A percentile compares a stretch with the other conserved stretches of the same genome.
These are phyloP conservation scores for Lanmaoa rubissima DNA, from an alignment of 768 basidiomycete genomes.

Conservation along the genomic window DNA sequence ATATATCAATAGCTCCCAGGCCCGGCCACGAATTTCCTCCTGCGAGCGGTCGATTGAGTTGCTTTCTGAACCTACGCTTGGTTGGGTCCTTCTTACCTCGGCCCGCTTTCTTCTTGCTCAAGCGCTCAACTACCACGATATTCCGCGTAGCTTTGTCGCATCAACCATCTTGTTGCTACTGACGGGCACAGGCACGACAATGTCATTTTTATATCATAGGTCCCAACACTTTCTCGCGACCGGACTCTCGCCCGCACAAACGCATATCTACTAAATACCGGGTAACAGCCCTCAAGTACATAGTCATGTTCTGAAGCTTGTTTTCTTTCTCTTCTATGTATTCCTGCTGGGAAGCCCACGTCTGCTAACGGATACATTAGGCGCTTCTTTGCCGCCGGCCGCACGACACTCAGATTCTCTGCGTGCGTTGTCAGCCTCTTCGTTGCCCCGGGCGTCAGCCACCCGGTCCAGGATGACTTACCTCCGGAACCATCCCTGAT, in stretches of 20 bases:
- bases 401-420: background rate
- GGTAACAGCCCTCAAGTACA: background rate
- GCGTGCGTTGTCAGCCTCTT: constrained; percentile 9
- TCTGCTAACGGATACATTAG: too few species aligned
- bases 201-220: background rate
- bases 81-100: background rate
- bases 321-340: background rate
- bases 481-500: background rate
- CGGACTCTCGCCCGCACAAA: background rate
- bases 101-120: too few species aligned
- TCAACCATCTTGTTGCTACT: background rate
- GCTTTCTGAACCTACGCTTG: background rate
- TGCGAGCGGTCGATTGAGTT: background rate
- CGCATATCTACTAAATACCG: background rate
- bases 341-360: too few species aligned
- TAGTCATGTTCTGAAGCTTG: too few species aligned
- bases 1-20: too few species aligned
- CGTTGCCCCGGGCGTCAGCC: constrained; percentile 6
- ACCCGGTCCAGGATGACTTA: background rate
- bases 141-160: background rate
- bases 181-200: background rate
- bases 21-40: too few species aligned
- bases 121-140: background rate
- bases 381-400: too few species aligned
- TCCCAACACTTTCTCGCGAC: background rate